A percentile compares a stretch with the other conserved stretches of the same genome.
Conservation (phyloP, 805 yeast genomes). For the Metschnikowia proteae region DNA sequence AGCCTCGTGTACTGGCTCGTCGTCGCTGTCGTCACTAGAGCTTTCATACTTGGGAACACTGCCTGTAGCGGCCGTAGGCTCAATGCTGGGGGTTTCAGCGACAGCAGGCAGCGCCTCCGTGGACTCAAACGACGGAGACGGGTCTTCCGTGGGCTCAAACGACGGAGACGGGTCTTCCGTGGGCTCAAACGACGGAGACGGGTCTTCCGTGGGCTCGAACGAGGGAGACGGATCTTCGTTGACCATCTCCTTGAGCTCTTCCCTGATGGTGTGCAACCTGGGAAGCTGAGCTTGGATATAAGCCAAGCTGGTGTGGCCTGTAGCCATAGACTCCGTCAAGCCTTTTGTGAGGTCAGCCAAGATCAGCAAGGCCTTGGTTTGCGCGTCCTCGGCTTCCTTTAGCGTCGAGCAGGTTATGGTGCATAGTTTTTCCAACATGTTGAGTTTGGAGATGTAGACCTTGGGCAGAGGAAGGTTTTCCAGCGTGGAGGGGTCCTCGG, state of each 20-base stretch:
- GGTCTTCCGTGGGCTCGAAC: not conserved
- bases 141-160: slow-evolving; percentile 8
- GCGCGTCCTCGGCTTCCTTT: slow-evolving; percentile 27
- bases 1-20: slow-evolving; percentile 7
- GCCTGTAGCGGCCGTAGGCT: not conserved
- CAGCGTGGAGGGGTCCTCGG: slow-evolving; percentile 30
- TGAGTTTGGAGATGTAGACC: slow-evolving; percentile 37
- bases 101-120: not conserved
- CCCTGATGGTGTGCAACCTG: slow-evolving; percentile 27
- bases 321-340: slow-evolving; percentile 24
- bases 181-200: slow-evolving; percentile 6
- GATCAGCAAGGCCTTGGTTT: slow-evolving; percentile 24
- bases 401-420: slow-evolving; percentile 30
- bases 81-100: slow-evolving; percentile 1
- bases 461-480: slow-evolving; percentile 35
- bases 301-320: slow-evolving; percentile 33
- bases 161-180: slow-evolving; percentile 3
- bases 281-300: slow-evolving; percentile 28
- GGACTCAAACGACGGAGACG: not conserved
- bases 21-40: slow-evolving; percentile 17
- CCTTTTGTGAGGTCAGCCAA: slow-evolving; percentile 23
- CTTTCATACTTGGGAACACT: slow-evolving; percentile 16
- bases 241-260: slow-evolving; percentile 31
- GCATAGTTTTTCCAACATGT: slow-evolving; percentile 37
- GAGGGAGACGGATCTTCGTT: slow-evolving; percentile 13